Conservation (phyloP, 2,329 filamentous ascomycete genomes). For the Mariannaea sp. region DNA sequence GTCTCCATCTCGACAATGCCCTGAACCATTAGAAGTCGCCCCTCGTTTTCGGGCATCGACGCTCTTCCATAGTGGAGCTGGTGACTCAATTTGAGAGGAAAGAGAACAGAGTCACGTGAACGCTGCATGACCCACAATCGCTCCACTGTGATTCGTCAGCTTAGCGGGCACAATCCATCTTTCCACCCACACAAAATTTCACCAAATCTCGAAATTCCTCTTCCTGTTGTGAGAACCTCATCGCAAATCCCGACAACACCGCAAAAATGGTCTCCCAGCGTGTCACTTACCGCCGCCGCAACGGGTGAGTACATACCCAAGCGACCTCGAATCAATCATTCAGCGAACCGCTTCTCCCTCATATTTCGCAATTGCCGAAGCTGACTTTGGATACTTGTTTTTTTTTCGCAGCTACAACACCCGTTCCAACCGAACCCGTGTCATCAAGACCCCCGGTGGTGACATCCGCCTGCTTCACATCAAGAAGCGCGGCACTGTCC, state of each 20-base stretch:
- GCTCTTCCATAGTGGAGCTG: conserved; percentile 7
- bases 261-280: conserved; percentile 64
- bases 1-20: no score
- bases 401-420: conserved; percentile 83
- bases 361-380: conserved; percentile 22
- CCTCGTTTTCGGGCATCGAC: background rate
- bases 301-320: conserved; percentile 66
- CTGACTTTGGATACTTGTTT: conserved; percentile 35
- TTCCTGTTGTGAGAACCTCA: conserved; percentile 44
- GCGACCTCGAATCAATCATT: conserved; percentile 26
- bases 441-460: conserved; percentile 96
- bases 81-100: background rate
- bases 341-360: conserved; percentile 13
- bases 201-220: conserved; percentile 50
- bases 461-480: conserved; percentile 96
- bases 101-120: conserved; percentile 28
- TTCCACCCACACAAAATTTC: conserved; percentile 51
- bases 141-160: conserved; percentile 43
- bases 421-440: conserved; percentile 92
- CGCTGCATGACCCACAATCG: background rate
- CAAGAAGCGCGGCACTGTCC: conserved; percentile 98
- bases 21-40: no score
- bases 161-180: conserved; percentile 45
- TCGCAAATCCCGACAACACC: conserved; percentile 47
- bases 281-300: conserved; percentile 75